Conservation (phyloP, 306 rosid genomes). For the Cucurbita maxima region DNA sequence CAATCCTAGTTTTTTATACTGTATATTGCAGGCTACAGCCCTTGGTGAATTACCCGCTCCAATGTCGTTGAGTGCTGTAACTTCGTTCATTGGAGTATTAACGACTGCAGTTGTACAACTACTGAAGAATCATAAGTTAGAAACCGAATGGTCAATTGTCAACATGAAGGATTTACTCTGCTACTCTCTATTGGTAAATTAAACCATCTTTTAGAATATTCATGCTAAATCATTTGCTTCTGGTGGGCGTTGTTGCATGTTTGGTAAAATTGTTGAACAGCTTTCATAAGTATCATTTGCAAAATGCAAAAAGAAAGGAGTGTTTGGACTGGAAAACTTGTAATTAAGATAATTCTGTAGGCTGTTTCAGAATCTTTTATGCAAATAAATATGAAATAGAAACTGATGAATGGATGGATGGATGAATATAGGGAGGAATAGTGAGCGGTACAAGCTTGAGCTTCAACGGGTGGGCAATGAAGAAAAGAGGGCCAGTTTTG, state of each 20-base stretch:
- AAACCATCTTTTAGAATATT: background rate
- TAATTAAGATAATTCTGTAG: background rate
- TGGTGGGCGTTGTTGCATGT: background rate
- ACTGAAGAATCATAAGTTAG: conserved; percentile 19
- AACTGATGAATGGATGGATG: background rate
- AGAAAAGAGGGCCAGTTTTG: conserved; percentile 78
- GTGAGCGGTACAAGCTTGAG: conserved; percentile 49
- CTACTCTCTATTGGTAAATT: conserved; percentile 40
- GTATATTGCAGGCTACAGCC: conserved; percentile 36
- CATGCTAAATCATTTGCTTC: background rate
- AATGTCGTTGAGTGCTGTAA: conserved; percentile 45
- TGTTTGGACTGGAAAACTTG: background rate
- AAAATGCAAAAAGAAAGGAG: background rate
- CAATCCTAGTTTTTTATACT: background rate
- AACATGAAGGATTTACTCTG: conserved; percentile 24
- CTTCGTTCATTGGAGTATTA: conserved; percentile 49
- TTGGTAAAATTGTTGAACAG: background rate
- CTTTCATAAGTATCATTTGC: background rate
- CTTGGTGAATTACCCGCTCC: conserved; percentile 76
- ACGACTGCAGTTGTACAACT: conserved; percentile 30
- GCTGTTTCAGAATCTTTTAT: background rate
- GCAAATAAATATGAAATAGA: background rate
- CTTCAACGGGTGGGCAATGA: conserved; percentile 80
- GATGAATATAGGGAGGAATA: conserved; percentile 37
- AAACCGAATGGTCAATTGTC: conserved; percentile 25